These are phyloP conservation scores for Silene latifolia DNA, from an alignment of 148 eudicot genomes.

Conservation along the genomic window DNA sequence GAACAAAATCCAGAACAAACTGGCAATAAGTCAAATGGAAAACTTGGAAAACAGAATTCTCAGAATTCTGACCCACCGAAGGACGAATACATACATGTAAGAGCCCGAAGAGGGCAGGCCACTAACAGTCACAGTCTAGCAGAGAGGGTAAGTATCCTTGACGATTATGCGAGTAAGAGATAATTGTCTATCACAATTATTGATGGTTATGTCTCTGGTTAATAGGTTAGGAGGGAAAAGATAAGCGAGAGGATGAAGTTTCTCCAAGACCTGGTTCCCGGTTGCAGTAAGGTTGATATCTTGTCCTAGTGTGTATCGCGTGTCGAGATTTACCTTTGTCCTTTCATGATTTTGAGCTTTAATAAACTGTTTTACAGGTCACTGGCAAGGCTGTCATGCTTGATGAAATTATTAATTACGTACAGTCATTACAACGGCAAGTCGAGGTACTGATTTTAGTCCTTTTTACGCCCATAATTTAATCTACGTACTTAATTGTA, in stretches of 20 bases:
- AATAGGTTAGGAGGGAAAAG: constrained; percentile 93
- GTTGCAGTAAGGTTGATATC: constrained; percentile 80
- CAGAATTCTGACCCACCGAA: constrained; percentile 60
- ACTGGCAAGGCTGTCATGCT: constrained; percentile 99
- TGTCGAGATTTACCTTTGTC: neutral
- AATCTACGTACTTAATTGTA: neutral
- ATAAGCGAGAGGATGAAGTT: constrained; percentile 99
- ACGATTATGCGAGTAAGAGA: neutral
- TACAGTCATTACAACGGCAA: constrained; percentile 92
- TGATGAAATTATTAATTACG: constrained; percentile 96
- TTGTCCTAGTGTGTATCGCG: neutral
- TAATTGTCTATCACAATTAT: neutral
- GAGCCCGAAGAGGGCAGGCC: constrained; percentile 98
- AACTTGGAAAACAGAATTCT: constrained; percentile 62
- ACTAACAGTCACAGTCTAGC: constrained; percentile 99
- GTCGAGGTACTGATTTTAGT: constrained; percentile 65
- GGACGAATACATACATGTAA: constrained; percentile 88
- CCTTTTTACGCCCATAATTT: neutral
- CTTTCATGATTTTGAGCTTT: neutral
- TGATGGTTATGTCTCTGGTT: constrained; percentile 18
- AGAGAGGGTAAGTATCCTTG: constrained; percentile 34
- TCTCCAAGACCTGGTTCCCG: constrained; percentile 98
- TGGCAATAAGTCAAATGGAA: constrained; percentile 48
- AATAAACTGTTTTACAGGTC: constrained; percentile 47
- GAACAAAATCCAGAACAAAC: constrained; percentile 45